Conservation (phyloP, 2,329 filamentous ascomycete genomes). For the Fusarium piperis region DNA sequence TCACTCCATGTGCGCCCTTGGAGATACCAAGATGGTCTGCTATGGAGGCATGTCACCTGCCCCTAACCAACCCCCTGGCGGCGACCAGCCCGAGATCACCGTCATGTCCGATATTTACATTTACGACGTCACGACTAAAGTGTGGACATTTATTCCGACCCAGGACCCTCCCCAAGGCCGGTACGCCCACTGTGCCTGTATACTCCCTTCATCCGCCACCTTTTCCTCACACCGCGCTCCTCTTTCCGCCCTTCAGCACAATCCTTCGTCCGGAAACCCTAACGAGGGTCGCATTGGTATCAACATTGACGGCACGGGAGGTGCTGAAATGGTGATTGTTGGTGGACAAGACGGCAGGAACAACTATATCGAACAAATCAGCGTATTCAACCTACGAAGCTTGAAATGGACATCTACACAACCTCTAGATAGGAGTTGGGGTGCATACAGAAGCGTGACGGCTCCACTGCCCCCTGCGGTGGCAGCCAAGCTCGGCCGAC, state of each 20-base stretch:
- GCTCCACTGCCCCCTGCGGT: constrained; percentile 78
- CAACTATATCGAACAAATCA: constrained; percentile 98
- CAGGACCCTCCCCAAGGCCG: constrained; percentile 88
- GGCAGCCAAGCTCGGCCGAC: constrained; percentile 72
- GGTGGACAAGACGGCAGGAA: constrained; percentile 98
- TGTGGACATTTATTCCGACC: constrained; percentile 86
- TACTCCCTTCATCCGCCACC: constrained; percentile 85
- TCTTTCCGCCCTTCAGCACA: constrained; percentile 87
- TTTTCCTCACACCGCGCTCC: constrained; percentile 89
- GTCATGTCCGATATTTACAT: constrained; percentile 99
- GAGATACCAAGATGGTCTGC: constrained; percentile 95
- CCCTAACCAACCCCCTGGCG: constrained; percentile 57
- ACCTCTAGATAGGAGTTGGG: constrained; percentile 88
- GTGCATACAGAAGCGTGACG: constrained; percentile 95
- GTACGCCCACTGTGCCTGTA: constrained; percentile 95
- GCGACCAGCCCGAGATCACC: constrained; percentile 79
- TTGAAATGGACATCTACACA: constrained; percentile 95
- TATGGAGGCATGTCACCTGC: constrained; percentile 98
- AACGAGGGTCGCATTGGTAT: constrained; percentile 91
- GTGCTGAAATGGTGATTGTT: constrained; percentile 96
- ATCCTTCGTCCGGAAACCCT: constrained; percentile 81
- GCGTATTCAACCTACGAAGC: constrained; percentile 94
- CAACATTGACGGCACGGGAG: constrained; percentile 87
- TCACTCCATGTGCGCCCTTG: constrained; percentile 92
- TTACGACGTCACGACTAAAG: constrained; percentile 83